Evolutionary conservation across 129 eudicot species (phyloP).

Genomic region (Ambrosia artemisiifolia): DNA sequence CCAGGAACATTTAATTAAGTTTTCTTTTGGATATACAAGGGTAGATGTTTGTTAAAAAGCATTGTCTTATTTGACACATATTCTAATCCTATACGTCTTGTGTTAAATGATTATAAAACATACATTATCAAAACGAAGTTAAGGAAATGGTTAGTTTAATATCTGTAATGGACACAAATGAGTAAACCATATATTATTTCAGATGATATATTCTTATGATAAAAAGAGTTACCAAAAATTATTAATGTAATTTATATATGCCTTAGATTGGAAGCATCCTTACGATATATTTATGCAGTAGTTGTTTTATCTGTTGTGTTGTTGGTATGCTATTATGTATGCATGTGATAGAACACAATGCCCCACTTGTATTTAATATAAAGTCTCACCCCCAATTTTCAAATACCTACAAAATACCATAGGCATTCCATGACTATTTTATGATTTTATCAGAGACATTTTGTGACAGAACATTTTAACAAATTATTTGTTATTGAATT

Average conservation of each 20-base stretch:
- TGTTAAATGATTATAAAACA: not conserved
- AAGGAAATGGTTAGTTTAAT: not conserved
- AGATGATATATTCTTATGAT: not conserved
- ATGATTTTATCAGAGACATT: not conserved
- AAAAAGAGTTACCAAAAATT: not conserved
- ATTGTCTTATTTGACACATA: not conserved
- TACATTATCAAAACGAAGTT: not conserved
- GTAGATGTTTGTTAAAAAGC: too few relatives aligned
- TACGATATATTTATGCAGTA: conserved; percentile 7
- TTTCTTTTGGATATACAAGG: not conserved
- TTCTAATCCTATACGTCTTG: not conserved
- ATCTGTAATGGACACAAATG: not conserved
- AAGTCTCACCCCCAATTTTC: conserved; percentile 1
- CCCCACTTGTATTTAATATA: conserved; percentile 20
- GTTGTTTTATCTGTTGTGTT: conserved; percentile 28
- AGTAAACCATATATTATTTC: not conserved
- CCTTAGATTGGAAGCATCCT: conserved; percentile 11
- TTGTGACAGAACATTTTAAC: not conserved
- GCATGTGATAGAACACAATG: conserved; percentile 30
- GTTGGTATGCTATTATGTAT: conserved; percentile 28
- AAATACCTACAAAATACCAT: conserved; percentile 18
- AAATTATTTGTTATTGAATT: too few relatives aligned
- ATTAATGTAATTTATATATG: not conserved
- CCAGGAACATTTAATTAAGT: not conserved
- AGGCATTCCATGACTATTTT: not conserved